Conservation (phyloP, 1,139 yeast species). For the Taphrina populina region DNA sequence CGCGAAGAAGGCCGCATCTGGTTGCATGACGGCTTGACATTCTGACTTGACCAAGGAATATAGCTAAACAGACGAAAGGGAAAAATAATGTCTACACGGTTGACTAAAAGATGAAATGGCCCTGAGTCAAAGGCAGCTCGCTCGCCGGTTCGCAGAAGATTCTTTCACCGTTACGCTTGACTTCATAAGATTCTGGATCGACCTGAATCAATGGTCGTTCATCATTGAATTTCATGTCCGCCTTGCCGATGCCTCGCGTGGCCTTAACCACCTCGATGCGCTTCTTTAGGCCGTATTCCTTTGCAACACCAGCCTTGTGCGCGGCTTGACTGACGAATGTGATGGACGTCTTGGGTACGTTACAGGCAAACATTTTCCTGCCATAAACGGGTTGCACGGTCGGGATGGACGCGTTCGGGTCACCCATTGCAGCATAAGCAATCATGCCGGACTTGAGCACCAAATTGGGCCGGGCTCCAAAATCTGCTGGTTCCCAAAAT, state of each 20-base stretch:
- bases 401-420: slow-evolving; percentile 36
- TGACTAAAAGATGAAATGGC: slow-evolving; percentile 27
- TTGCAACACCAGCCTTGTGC: slow-evolving; percentile 27
- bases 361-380: slow-evolving; percentile 35
- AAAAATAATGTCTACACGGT: not conserved
- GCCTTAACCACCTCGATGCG: slow-evolving; percentile 30
- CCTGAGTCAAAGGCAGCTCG: slow-evolving; percentile 33
- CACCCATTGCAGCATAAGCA: slow-evolving; percentile 35
- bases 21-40: slow-evolving; percentile 31
- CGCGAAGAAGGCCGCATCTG: slow-evolving; percentile 35
- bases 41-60: slow-evolving; percentile 2
- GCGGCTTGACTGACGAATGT: slow-evolving; percentile 32
- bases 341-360: slow-evolving; percentile 30
- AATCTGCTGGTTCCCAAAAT: slow-evolving; percentile 33
- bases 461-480: slow-evolving; percentile 31
- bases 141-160: slow-evolving; percentile 33
- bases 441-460: slow-evolving; percentile 36
- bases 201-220: slow-evolving; percentile 32
- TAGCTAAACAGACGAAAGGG: not conserved
- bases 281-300: slow-evolving; percentile 33
- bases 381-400: slow-evolving; percentile 35
- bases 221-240: slow-evolving; percentile 34
- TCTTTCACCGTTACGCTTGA: slow-evolving; percentile 30
- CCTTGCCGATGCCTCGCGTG: slow-evolving; percentile 34
- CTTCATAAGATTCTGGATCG: slow-evolving; percentile 36